Conservation (phyloP, 441 rosid genomes). For the Populus hybrid region DNA sequence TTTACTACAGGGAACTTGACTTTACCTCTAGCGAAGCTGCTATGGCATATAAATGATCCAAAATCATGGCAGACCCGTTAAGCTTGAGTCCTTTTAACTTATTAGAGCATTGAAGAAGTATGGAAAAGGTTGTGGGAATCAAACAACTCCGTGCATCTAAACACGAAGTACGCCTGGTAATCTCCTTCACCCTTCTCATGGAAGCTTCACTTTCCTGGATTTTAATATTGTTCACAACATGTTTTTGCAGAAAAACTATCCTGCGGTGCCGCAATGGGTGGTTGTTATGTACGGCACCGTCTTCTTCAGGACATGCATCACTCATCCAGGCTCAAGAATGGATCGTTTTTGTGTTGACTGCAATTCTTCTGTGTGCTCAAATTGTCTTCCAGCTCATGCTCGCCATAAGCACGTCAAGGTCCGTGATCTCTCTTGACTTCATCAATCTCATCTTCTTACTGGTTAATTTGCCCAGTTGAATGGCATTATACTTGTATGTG, state of each 20-base stretch:
- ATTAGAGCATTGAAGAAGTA: neutral
- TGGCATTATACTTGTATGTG: too few relatives aligned
- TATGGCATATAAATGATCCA: too few relatives aligned
- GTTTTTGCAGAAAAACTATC: neutral
- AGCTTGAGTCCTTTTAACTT: neutral
- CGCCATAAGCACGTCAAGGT: constrained; percentile 4
- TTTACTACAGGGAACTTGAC: too few relatives aligned
- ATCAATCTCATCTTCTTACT: too few relatives aligned
- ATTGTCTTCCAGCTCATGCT: neutral
- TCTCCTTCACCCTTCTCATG: too few relatives aligned
- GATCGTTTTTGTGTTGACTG: neutral
- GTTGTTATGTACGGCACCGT: neutral
- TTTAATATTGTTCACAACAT: too few relatives aligned
- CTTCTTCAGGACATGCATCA: neutral
- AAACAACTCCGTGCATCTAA: neutral
- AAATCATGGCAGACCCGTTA: neutral
- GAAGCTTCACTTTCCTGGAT: too few relatives aligned
- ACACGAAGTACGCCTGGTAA: neutral
- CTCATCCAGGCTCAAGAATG: neutral
- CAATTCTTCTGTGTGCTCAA: neutral
- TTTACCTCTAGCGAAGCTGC: too few relatives aligned
- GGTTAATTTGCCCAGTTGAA: too few relatives aligned
- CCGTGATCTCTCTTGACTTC: too few relatives aligned
- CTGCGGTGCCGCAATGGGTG: neutral
- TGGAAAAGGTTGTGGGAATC: neutral